Percentiles rank a stretch among this genome's conserved stretches.
These are phyloP conservation scores for Aspergillus sojae DNA, from an alignment of 2,329 filamentous ascomycete genomes.

Conservation along the genomic window DNA sequence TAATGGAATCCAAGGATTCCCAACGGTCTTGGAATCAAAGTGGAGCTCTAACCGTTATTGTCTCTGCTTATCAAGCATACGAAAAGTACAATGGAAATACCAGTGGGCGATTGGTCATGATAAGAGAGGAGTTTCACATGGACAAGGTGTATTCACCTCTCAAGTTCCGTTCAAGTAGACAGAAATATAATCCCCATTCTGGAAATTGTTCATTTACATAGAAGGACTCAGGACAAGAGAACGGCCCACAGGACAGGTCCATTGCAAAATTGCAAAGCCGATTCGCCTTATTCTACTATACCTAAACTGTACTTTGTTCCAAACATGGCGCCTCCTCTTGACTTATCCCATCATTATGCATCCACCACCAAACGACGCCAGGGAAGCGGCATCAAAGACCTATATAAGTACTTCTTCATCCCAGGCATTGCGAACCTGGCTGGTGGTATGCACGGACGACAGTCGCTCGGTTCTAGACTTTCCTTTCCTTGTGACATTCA, in stretches of 20 bases:
- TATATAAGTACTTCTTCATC: conserved; percentile 80
- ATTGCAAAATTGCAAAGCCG: neutral
- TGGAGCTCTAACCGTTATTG: conserved; percentile 6
- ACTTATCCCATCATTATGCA: conserved; percentile 80
- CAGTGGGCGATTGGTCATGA: neutral
- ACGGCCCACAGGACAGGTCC: neutral
- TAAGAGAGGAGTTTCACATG: neutral
- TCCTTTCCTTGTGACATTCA: neutral
- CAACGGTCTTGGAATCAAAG: neutral
- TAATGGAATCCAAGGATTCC: neutral
- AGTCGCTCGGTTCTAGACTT: conserved; percentile 1
- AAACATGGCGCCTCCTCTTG: conserved; percentile 56
- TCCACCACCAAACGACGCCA: conserved; percentile 66
- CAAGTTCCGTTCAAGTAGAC: neutral
- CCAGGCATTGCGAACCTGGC: conserved; percentile 65
- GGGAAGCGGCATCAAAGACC: conserved; percentile 72
- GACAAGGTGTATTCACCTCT: neutral
- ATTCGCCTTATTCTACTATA: neutral
- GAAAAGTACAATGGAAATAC: neutral
- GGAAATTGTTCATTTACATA: neutral
- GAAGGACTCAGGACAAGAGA: neutral
- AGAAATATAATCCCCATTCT: neutral
- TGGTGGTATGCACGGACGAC: conserved; percentile 48
- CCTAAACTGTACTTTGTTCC: neutral
- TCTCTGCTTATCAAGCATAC: conserved; percentile 13